Evolutionary conservation across 495 filamentous ascomycete genomes (phyloP).

Genomic region (Aeminium ludgeri): DNA sequence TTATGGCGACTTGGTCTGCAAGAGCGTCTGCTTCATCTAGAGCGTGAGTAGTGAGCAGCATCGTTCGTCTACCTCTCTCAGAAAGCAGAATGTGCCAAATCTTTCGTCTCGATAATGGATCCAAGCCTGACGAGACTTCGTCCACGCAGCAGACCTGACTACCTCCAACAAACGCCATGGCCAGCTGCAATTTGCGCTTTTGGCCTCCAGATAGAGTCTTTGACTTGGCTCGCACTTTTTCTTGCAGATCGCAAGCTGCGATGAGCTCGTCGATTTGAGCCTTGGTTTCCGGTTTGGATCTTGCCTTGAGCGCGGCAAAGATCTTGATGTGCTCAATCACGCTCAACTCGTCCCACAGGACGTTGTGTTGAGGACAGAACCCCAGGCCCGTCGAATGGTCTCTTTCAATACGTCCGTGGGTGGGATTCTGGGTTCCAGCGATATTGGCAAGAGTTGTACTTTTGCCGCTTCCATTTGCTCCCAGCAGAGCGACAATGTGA

Average conservation of each 20-base stretch:
- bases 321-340: slow-evolving; percentile 63
- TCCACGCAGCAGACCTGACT: slow-evolving; percentile 73
- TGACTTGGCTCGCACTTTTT: slow-evolving; percentile 47
- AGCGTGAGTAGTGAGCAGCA: slow-evolving; percentile 61
- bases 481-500: slow-evolving; percentile 64
- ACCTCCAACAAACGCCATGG: slow-evolving; percentile 84
- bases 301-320: slow-evolving; percentile 57
- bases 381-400: slow-evolving; percentile 56
- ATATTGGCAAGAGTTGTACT: slow-evolving; percentile 74
- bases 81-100: slow-evolving; percentile 80
- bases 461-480: slow-evolving; percentile 81
- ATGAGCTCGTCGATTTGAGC: slow-evolving; percentile 44
- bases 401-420: slow-evolving; percentile 54
- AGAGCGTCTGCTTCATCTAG: slow-evolving; percentile 27
- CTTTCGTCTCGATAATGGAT: slow-evolving; percentile 64
- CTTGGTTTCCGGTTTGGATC: slow-evolving; percentile 34
- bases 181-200: slow-evolving; percentile 76
- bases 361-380: slow-evolving; percentile 63
- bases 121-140: slow-evolving; percentile 67
- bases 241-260: slow-evolving; percentile 48
- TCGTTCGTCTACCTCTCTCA: slow-evolving; percentile 58
- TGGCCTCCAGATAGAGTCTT: slow-evolving; percentile 70
- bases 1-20: slow-evolving; percentile 24
- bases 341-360: slow-evolving; percentile 70
- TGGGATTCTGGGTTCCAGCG: slow-evolving; percentile 58